These are phyloP conservation scores for Rhizophagus clarus DNA, from an alignment of 192 early-diverging fungal genomes.

Conservation along the genomic window DNA sequence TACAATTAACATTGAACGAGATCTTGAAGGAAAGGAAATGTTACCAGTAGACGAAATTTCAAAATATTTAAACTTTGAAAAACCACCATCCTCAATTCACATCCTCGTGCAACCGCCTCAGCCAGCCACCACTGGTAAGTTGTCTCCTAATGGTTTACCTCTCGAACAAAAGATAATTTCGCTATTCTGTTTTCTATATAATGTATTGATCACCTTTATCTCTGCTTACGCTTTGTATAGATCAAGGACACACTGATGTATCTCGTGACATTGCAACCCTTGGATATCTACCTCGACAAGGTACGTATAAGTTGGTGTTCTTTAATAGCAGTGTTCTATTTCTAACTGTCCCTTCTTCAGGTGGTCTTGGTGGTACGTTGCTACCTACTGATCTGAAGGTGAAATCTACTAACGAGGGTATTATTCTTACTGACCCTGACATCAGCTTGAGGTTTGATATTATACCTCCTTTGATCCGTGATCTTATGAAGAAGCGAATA, in stretches of 20 bases:
- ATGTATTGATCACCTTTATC: background rate
- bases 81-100: too few relatives aligned
- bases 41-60: too few relatives aligned
- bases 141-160: background rate
- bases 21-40: too few relatives aligned
- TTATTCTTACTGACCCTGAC: slow-evolving; percentile 2
- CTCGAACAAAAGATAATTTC: background rate
- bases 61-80: too few relatives aligned
- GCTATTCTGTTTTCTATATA: background rate
- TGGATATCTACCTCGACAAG: background rate
- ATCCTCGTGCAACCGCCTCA: background rate
- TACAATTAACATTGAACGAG: too few relatives aligned
- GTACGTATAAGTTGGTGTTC: background rate
- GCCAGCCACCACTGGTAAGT: slow-evolving; percentile 24
- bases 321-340: background rate
- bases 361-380: slow-evolving; percentile 17
- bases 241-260: background rate
- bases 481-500: background rate
- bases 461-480: background rate
- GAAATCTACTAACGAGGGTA: background rate
- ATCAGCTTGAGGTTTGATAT: background rate
- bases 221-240: background rate
- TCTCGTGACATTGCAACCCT: background rate
- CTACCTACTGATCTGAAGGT: background rate
- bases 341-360: background rate